phyloP scores from a whole-genome alignment of 768 basidiomycete genomes.

The Xanthoconium stramineum region DNA sequence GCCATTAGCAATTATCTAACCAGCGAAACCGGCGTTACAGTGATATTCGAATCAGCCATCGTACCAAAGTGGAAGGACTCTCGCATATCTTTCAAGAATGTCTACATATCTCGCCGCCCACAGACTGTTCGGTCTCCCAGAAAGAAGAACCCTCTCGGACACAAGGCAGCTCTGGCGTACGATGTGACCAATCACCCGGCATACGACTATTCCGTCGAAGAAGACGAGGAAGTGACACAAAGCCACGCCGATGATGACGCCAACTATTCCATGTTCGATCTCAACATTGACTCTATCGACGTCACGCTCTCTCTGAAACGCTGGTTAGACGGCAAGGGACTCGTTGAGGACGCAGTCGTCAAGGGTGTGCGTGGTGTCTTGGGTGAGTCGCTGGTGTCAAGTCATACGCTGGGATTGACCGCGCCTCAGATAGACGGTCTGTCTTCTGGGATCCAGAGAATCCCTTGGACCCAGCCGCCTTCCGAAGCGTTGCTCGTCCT shows the following conservation, averaged over 20 bases:
- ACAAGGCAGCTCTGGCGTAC: conserved; percentile 64
- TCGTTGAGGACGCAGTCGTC: conserved; percentile 86
- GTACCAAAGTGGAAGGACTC: conserved; percentile 98
- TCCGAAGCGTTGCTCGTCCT: conserved; percentile 65
- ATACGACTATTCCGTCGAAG: conserved; percentile 59
- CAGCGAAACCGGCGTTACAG: conserved; percentile 85
- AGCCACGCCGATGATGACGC: conserved; percentile 47
- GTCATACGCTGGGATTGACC: neutral
- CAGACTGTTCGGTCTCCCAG: conserved; percentile 15
- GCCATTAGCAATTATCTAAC: conserved; percentile 92
- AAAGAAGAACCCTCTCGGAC: conserved; percentile 33
- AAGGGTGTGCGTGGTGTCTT: conserved; percentile 93
- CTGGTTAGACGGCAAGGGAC: conserved; percentile 95
- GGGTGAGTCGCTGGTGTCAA: conserved; percentile 46
- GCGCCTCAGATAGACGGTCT: conserved; percentile 70
- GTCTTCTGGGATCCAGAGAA: conserved; percentile 84
- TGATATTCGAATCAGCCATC: conserved; percentile 97
- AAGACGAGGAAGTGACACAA: conserved; percentile 44
- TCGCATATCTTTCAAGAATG: conserved; percentile 94
- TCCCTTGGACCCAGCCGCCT: conserved; percentile 75
- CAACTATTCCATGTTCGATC: conserved; percentile 89
- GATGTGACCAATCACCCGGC: conserved; percentile 77
- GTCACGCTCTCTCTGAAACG: conserved; percentile 87
- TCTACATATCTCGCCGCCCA: conserved; percentile 86
- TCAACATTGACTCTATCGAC: conserved; percentile 92